Percentiles rank a stretch among this genome's conserved stretches.
phyloP scores from a whole-genome alignment of 2,329 filamentous ascomycete species.

The Cyphellophora attinorum region DNA sequence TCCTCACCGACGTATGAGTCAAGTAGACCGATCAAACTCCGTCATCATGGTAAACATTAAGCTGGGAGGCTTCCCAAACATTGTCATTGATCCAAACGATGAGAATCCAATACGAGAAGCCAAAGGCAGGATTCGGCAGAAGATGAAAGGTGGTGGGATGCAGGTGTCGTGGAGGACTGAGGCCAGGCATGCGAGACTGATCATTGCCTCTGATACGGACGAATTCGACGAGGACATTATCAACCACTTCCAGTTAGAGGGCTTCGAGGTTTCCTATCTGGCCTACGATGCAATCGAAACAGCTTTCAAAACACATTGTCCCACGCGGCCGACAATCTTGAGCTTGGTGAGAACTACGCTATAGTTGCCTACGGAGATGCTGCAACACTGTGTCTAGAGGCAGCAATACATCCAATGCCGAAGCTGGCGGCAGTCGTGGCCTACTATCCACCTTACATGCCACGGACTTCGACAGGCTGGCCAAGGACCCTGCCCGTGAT shows the following conservation, averaged over 20 bases:
- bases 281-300: conserved; percentile 42
- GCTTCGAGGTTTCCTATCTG: conserved; percentile 50
- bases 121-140: background rate
- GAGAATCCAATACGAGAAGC: background rate
- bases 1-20: no score
- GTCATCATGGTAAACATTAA: conserved; percentile 4
- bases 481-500: conserved; percentile 36
- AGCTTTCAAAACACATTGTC: conserved; percentile 42
- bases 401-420: conserved; percentile 46
- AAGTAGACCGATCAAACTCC: background rate
- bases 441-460: conserved; percentile 54
- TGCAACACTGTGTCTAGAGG: conserved; percentile 49
- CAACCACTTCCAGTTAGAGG: conserved; percentile 49
- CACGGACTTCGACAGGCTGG: conserved; percentile 32
- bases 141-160: background rate
- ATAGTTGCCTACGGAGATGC: conserved; percentile 56
- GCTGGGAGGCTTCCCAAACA: conserved; percentile 12
- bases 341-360: conserved; percentile 50
- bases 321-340: conserved; percentile 43
- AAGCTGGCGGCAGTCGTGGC: conserved; percentile 51
- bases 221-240: conserved; percentile 46
- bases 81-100: conserved; percentile 2
- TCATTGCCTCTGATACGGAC: conserved; percentile 18
- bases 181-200: conserved; percentile 10
- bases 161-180: conserved; percentile 9